These are phyloP conservation scores for Capronia epimyces DNA, from an alignment of 2,329 filamentous ascomycete species.

Conservation along the genomic window DNA sequence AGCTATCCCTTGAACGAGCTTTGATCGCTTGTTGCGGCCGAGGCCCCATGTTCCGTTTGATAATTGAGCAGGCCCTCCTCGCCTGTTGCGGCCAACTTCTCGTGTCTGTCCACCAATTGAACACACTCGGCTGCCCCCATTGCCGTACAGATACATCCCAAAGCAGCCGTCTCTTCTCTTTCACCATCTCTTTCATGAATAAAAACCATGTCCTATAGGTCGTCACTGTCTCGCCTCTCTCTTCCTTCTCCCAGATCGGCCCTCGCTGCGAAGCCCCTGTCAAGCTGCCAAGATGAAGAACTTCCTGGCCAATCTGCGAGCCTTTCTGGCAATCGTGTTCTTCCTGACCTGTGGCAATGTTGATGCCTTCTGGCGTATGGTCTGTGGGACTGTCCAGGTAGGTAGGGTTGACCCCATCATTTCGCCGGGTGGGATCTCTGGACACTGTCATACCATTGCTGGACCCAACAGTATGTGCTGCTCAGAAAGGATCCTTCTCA, in stretches of 20 bases:
- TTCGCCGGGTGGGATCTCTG: conserved; percentile 52
- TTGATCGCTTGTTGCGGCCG: neutral
- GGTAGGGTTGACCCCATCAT: conserved; percentile 75
- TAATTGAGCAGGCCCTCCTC: neutral
- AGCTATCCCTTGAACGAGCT: neutral
- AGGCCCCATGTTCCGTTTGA: neutral
- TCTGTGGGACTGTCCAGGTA: conserved; percentile 63
- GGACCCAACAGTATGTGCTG: conserved; percentile 65
- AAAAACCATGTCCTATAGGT: conserved; percentile 11
- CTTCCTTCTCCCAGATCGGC: conserved; percentile 11
- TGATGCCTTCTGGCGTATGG: conserved; percentile 82
- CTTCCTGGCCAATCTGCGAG: conserved; percentile 15
- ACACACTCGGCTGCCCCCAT: neutral
- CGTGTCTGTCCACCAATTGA: neutral
- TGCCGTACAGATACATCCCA: conserved; percentile 1
- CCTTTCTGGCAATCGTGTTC: conserved; percentile 20
- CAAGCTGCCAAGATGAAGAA: conserved; percentile 17
- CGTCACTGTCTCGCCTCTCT: neutral
- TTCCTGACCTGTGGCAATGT: conserved; percentile 31
- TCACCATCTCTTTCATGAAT: conserved; percentile 7
- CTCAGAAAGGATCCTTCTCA: neutral
- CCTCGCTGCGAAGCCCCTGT: conserved; percentile 9
- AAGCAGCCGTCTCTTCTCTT: conserved; percentile 14
- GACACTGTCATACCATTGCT: conserved; percentile 69
- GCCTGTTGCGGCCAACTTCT: neutral